phyloP scores from a whole-genome alignment of 2,329 filamentous ascomycete genomes.

The Botryotinia convoluta region DNA sequence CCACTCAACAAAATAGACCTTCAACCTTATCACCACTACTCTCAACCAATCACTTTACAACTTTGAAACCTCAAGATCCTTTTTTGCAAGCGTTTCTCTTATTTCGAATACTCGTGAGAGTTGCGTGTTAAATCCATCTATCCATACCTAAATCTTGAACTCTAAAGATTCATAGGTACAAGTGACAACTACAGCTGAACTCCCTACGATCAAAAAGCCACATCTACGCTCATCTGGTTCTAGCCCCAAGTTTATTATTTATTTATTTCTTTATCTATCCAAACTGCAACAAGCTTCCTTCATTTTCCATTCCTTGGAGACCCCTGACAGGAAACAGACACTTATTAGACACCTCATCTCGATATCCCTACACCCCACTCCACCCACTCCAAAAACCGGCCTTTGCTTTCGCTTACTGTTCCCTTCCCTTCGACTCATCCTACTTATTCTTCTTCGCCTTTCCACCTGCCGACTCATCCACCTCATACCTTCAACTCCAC shows the following conservation, averaged over 20 bases:
- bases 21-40: neutral
- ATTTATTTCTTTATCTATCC: neutral
- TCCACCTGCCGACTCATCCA: constrained; percentile 20
- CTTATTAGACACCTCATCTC: constrained; percentile 15
- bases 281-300: neutral
- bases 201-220: neutral
- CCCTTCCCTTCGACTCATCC: constrained; percentile 20
- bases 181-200: no score
- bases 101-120: no score
- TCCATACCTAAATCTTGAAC: neutral
- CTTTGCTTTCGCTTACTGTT: constrained; percentile 4
- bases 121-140: no score
- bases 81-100: neutral
- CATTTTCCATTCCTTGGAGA: neutral
- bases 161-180: no score
- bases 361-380: constrained; percentile 14
- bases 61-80: neutral
- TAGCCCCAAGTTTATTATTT: neutral
- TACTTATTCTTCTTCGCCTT: constrained; percentile 12
- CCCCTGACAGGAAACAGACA: neutral
- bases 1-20: neutral
- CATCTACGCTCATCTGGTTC: neutral
- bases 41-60: neutral
- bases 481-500: constrained; percentile 22
- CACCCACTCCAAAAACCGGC: neutral